phyloP scores from a whole-genome alignment of 1,284 basidiomycete species.

The Volvariella volvacea region DNA sequence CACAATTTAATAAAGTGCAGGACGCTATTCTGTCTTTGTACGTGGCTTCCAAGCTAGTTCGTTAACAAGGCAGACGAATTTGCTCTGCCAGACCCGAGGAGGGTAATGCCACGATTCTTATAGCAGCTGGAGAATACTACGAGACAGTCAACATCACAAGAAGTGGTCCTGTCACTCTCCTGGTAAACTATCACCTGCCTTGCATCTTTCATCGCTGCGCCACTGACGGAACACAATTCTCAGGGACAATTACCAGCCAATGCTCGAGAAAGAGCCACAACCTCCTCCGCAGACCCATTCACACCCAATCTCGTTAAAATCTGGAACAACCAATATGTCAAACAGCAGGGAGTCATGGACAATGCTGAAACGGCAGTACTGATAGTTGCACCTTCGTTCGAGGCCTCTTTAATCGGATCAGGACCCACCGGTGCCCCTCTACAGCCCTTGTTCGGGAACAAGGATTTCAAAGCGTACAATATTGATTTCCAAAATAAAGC shows the following conservation, averaged over 20 bases:
- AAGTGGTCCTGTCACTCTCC: constrained; percentile 44
- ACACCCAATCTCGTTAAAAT: constrained; percentile 48
- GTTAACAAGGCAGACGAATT: not conserved
- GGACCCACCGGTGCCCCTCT: constrained; percentile 49
- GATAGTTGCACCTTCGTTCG: constrained; percentile 41
- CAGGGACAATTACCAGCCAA: constrained; percentile 47
- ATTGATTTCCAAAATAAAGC: constrained; percentile 63
- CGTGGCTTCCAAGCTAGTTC: constrained; percentile 12
- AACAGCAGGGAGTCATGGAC: constrained; percentile 34
- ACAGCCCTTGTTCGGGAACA: constrained; percentile 47
- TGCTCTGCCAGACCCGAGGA: constrained; percentile 28
- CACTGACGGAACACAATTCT: too few species aligned
- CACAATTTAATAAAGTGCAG: constrained; percentile 44
- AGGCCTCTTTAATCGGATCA: constrained; percentile 46
- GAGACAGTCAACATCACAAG: constrained; percentile 55
- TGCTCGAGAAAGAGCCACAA: constrained; percentile 22
- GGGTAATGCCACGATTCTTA: constrained; percentile 41
- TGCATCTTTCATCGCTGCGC: too few species aligned
- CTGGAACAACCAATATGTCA: constrained; percentile 40
- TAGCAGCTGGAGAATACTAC: constrained; percentile 55
- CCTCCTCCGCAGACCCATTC: constrained; percentile 27
- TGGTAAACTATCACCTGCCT: constrained; percentile 26
- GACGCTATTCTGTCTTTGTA: constrained; percentile 49
- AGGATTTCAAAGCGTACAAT: constrained; percentile 60
- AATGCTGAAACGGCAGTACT: constrained; percentile 51